Evolutionary conservation across 257 asterid species (phyloP).

Genomic region (Nyctanthes arbortristis): DNA sequence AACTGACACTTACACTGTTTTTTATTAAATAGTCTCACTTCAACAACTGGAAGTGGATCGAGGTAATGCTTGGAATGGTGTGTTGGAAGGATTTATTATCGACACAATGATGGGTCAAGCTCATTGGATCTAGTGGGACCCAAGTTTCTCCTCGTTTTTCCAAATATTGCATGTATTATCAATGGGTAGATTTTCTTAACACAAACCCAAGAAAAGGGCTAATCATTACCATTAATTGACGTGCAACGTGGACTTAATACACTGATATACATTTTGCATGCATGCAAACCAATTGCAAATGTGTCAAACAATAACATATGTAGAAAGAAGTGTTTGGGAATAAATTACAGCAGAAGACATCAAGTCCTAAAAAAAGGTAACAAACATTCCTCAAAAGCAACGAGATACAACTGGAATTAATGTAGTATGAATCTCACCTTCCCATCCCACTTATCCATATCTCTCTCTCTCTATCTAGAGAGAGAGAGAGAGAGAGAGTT

Average conservation of each 20-base stretch:
- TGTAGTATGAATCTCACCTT: slow-evolving; percentile 41
- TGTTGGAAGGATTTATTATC: too few species aligned
- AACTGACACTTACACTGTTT: background rate
- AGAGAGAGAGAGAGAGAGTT: slow-evolving; percentile 23
- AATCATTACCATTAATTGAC: slow-evolving; percentile 37
- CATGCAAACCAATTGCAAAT: slow-evolving; percentile 41
- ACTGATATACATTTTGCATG: slow-evolving; percentile 34
- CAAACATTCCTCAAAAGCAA: slow-evolving; percentile 60
- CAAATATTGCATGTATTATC: slow-evolving; percentile 19
- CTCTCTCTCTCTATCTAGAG: slow-evolving; percentile 20
- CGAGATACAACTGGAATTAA: slow-evolving; percentile 45
- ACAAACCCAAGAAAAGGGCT: slow-evolving; percentile 19
- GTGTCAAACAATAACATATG: slow-evolving; percentile 26
- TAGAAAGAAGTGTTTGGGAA: slow-evolving; percentile 11
- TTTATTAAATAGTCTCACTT: too few species aligned
- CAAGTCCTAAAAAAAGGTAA: slow-evolving; percentile 13
- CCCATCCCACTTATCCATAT: slow-evolving; percentile 24
- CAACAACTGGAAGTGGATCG: too few species aligned
- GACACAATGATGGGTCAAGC: slow-evolving; percentile 28
- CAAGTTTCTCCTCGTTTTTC: slow-evolving; percentile 11
- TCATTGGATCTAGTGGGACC: slow-evolving; percentile 36
- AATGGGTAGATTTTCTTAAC: slow-evolving; percentile 11
- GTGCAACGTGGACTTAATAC: slow-evolving; percentile 33
- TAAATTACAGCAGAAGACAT: background rate
- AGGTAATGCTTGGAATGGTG: too few species aligned